Conservation (phyloP, 2,329 filamentous ascomycete genomes). For the Ophiostoma novo-ulmi region DNA sequence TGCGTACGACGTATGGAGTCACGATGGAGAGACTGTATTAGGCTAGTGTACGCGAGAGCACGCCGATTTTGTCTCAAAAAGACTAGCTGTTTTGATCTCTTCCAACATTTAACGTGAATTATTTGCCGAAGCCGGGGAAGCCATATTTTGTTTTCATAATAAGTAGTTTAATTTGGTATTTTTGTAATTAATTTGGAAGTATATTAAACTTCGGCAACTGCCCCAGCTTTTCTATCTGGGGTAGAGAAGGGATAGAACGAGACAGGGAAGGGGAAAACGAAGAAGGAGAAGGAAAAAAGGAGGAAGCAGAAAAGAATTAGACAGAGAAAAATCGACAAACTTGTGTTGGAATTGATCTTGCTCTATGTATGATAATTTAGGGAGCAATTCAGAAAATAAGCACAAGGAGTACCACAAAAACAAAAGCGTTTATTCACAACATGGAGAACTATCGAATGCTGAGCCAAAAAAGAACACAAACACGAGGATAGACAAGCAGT, state of each 20-base stretch:
- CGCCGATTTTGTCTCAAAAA: neutral
- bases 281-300: neutral
- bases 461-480: neutral
- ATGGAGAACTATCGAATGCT: neutral
- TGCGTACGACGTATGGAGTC: neutral
- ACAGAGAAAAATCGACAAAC: neutral
- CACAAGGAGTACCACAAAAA: neutral
- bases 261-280: neutral
- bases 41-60: constrained; percentile 2
- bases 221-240: neutral
- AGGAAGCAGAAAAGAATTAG: neutral
- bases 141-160: neutral
- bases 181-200: neutral
- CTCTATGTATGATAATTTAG: neutral
- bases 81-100: neutral
- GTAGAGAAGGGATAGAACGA: neutral
- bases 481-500: neutral
- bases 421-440: neutral
- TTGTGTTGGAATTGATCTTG: neutral
- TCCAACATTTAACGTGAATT: constrained; percentile 5
- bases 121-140: constrained; percentile 10
- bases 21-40: constrained; percentile 7
- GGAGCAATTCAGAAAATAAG: too few relatives aligned
- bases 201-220: neutral
- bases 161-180: neutral